Percentiles rank a stretch among this genome's conserved stretches.
Evolutionary conservation across 2,329 filamentous ascomycete genomes (phyloP).

Genomic region (Didymella segeticola): DNA sequence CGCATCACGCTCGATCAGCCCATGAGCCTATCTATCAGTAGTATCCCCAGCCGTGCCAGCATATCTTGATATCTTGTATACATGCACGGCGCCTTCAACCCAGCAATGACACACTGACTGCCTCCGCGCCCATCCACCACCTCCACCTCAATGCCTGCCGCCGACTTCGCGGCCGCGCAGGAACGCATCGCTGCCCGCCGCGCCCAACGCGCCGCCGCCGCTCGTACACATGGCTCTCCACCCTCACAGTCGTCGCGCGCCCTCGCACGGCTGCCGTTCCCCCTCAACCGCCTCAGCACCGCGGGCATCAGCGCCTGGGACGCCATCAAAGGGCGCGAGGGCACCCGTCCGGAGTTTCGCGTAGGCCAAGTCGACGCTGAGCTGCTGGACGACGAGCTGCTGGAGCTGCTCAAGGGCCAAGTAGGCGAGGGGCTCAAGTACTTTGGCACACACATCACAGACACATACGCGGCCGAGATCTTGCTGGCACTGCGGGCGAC

Average conservation of each 20-base stretch:
- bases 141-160: slow-evolving; percentile 54
- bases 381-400: slow-evolving; percentile 88
- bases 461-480: slow-evolving; percentile 90
- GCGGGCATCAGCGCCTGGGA: slow-evolving; percentile 69
- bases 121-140: slow-evolving; percentile 8
- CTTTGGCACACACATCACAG: slow-evolving; percentile 75
- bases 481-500: slow-evolving; percentile 75
- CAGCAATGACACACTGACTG: slow-evolving; percentile 2
- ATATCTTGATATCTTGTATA: slow-evolving; percentile 7
- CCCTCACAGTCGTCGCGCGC: slow-evolving; percentile 56
- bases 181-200: slow-evolving; percentile 83
- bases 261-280: slow-evolving; percentile 54
- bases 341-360: slow-evolving; percentile 83
- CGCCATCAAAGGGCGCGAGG: slow-evolving; percentile 73
- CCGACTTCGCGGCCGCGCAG: slow-evolving; percentile 88
- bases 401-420: slow-evolving; percentile 84
- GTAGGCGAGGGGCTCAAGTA: slow-evolving; percentile 89
- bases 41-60: no score
- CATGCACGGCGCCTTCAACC: background rate
- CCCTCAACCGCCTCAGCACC: slow-evolving; percentile 65
- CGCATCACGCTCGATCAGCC: slow-evolving; percentile 24
- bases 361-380: slow-evolving; percentile 97
- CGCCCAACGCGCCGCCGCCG: slow-evolving; percentile 73
- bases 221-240: slow-evolving; percentile 56
- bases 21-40: slow-evolving; percentile 19